A percentile compares a stretch with the other conserved stretches of the same genome.
Conservation (phyloP, 495 filamentous ascomycete species). For the Cryomyces antarcticus region DNA sequence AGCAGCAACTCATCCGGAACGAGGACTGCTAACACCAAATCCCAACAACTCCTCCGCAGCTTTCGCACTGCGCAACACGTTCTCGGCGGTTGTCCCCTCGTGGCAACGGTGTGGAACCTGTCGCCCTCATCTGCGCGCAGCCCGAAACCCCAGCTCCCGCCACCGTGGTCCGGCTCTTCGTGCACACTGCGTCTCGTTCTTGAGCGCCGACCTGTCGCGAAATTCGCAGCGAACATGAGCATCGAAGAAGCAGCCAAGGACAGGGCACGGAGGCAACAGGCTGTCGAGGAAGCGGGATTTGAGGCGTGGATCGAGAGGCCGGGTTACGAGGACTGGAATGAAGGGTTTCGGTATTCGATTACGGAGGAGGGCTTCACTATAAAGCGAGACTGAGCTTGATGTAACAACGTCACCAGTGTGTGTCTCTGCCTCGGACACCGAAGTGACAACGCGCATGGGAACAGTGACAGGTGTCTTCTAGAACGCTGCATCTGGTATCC, state of each 20-base stretch:
- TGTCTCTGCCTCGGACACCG: too few relatives aligned
- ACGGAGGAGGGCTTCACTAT: not conserved
- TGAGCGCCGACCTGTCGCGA: constrained; percentile 22
- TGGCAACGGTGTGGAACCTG: constrained; percentile 11
- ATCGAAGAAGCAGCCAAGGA: constrained; percentile 34
- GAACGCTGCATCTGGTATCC: too few relatives aligned
- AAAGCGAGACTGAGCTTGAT: too few relatives aligned
- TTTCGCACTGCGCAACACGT: constrained; percentile 6
- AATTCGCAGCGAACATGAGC: constrained; percentile 33
- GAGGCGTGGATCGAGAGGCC: constrained; percentile 5
- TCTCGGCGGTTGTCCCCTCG: constrained; percentile 12
- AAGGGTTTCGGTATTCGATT: not conserved
- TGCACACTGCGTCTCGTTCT: constrained; percentile 27
- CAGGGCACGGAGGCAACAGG: constrained; percentile 23
- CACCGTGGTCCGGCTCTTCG: constrained; percentile 25
- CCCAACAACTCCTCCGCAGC: not conserved
- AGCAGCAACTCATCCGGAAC: not conserved
- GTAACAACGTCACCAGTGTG: too few relatives aligned
- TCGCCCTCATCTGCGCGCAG: constrained; percentile 4
- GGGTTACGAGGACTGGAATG: constrained; percentile 5
- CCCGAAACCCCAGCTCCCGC: constrained; percentile 20
- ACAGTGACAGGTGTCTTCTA: too few relatives aligned
- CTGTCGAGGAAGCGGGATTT: constrained; percentile 17
- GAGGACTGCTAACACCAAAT: too few relatives aligned
- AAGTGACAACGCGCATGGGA: too few relatives aligned